Evolutionary conservation across 2,329 filamentous ascomycete species (phyloP).

Genomic region (Talaromyces marneffei): DNA sequence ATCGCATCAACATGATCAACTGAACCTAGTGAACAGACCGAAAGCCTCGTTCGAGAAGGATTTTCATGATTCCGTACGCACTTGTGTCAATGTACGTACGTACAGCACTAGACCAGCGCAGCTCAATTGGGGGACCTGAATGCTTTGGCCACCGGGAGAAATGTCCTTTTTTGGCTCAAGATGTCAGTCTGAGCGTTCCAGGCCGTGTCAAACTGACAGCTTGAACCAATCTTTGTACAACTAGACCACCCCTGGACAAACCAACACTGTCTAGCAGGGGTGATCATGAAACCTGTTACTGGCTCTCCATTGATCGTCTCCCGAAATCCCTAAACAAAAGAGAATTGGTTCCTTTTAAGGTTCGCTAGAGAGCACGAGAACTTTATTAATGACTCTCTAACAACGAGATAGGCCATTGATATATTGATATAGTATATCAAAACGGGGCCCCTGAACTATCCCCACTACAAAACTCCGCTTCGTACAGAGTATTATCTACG

Average conservation of each 20-base stretch:
- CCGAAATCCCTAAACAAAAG: not conserved
- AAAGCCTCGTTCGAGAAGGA: not conserved
- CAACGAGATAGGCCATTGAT: not conserved
- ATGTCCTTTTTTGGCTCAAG: not conserved
- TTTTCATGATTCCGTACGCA: not conserved
- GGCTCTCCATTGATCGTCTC: not conserved
- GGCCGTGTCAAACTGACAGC: constrained; percentile 12
- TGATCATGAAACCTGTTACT: not conserved
- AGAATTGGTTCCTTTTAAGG: not conserved
- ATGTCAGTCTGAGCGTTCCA: not conserved
- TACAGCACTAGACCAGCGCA: not conserved
- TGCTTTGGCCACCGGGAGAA: not conserved
- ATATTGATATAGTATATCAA: too few species aligned
- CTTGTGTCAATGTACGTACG: not conserved
- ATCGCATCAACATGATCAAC: not conserved
- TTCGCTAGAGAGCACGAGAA: not conserved
- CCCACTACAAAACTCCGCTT: not conserved
- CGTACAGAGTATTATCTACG: too few species aligned
- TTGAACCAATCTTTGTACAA: not conserved
- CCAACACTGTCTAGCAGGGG: not conserved
- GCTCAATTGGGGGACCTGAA: not conserved
- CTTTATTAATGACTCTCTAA: not conserved
- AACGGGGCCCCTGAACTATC: not conserved
- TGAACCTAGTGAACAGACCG: not conserved
- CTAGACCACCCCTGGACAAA: not conserved